Evolutionary conservation across 169 alveolate genomes (phyloP).

Genomic region (Plasmodium vivax): DNA sequence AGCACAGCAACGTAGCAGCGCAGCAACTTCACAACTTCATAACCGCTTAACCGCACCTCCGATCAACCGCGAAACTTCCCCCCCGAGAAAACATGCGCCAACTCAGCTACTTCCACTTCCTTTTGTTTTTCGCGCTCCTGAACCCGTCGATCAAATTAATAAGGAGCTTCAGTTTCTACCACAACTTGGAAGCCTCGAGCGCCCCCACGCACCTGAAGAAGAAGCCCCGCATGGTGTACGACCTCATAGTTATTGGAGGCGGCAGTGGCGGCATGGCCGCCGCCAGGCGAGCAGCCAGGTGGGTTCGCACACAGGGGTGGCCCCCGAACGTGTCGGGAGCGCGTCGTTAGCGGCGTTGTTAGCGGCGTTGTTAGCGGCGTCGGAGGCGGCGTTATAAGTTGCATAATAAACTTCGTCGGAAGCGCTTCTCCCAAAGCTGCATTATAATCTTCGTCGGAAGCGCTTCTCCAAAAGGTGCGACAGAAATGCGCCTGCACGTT

Average conservation of each 20-base stretch:
- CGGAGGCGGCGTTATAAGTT: too few relatives aligned
- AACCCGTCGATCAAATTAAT: constrained; percentile 18
- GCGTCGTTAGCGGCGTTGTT: too few relatives aligned
- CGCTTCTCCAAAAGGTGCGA: too few relatives aligned
- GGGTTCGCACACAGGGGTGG: not conserved
- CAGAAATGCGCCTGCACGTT: not conserved
- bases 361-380: too few relatives aligned
- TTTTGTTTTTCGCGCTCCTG: constrained; percentile 25
- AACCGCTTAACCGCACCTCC: not conserved
- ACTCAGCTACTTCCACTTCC: constrained; percentile 10
- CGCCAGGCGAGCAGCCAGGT: constrained; percentile 82
- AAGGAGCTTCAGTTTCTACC: constrained; percentile 40
- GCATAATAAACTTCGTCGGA: too few relatives aligned
- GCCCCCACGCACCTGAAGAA: constrained; percentile 36
- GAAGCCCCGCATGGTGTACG: constrained; percentile 75
- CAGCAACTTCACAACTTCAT: not conserved
- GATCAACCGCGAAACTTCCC: not conserved
- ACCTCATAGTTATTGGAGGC: constrained; percentile 89
- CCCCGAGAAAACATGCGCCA: constrained; percentile 13
- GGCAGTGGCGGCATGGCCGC: constrained; percentile 91
- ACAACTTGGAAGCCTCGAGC: constrained; percentile 13
- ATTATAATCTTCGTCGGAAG: not conserved
- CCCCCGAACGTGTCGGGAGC: not conserved
- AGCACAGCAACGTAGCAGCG: not conserved
- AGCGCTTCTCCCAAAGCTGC: not conserved